phyloP scores from a whole-genome alignment of 2,329 filamentous ascomycete species.

The Lachnellula arida region DNA sequence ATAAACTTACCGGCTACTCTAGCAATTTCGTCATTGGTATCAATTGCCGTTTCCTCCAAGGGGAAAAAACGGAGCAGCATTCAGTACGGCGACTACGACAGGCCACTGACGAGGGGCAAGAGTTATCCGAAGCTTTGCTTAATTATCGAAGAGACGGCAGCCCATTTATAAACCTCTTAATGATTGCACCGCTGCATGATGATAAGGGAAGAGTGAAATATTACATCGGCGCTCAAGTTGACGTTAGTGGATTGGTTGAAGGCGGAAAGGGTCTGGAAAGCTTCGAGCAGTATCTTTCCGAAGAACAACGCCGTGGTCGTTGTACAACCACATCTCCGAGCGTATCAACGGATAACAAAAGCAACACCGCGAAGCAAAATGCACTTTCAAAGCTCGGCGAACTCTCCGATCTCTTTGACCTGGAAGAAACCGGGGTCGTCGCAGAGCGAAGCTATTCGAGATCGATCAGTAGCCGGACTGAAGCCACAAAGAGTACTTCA shows the following conservation, averaged over 20 bases:
- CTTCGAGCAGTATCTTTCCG: slow-evolving; percentile 6
- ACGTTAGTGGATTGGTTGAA: slow-evolving; percentile 9
- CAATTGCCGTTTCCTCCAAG: slow-evolving; percentile 89
- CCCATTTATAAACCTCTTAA: slow-evolving; percentile 12
- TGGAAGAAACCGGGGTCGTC: slow-evolving; percentile 58
- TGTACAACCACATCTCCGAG: not conserved
- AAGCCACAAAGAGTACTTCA: not conserved
- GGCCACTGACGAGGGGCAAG: slow-evolving; percentile 3
- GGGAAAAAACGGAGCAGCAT: slow-evolving; percentile 75
- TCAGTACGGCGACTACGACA: slow-evolving; percentile 39
- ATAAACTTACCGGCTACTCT: slow-evolving; percentile 83
- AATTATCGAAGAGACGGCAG: slow-evolving; percentile 15
- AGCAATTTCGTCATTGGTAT: slow-evolving; percentile 80
- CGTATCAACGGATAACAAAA: not conserved
- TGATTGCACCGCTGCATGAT: slow-evolving; percentile 13
- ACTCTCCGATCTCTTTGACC: slow-evolving; percentile 52
- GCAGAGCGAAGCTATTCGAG: slow-evolving; percentile 56
- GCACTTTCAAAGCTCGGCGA: slow-evolving; percentile 5
- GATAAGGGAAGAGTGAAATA: slow-evolving; percentile 12
- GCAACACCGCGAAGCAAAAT: not conserved
- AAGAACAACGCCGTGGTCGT: not conserved
- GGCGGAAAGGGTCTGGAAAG: slow-evolving; percentile 11
- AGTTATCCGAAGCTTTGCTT: slow-evolving; percentile 11
- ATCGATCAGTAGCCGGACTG: slow-evolving; percentile 36
- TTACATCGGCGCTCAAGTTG: slow-evolving; percentile 14